Base-by-base conservation (phyloP, 768 basidiomycete genomes). In the Cystofilobasidium bisporidii region DNA sequence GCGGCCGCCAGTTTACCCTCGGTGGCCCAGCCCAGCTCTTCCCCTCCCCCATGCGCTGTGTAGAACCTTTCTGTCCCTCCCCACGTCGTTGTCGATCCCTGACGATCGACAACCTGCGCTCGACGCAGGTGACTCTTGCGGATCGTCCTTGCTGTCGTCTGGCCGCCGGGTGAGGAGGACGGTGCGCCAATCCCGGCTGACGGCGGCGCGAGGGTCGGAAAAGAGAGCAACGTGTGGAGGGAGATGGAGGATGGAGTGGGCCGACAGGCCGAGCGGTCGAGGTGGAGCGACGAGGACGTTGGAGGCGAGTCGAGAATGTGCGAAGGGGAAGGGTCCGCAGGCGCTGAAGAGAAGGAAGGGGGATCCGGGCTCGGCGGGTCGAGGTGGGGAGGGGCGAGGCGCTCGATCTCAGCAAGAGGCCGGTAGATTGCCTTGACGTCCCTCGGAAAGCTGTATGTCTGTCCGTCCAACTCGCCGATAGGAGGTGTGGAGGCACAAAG, bases 221-320 rank as follows among this genome's bases (percentile, higher is more conserved):
- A 36, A n/a, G 61, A 36, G 61, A 63, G 45, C 5, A 64, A 36
- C 8, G 63, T 64, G 0, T 41, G 63, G 36, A 64, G 63, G 0
- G 63, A 64, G 63, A 64, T 64, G 40, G 38, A 36, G 8, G 63
- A 64, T 14, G 63, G 63, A 0, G 63, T 56, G 12, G n/a, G 28
- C 10, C 63, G 63, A 22, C 41, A 32, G 36, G 36, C 36, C 36
- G 36, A 36, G 36, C 36, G 36, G 36, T 12, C 36, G 36, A 36
- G 36, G 36, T 36, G 12, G 36, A 12, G 12, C 36, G 36, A 36
- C 12, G 36, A 5, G 36, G 36, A 36, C 6, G 36, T 36, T 26
- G 10, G 30, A 50, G 48, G 48, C n/a, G n/a, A n/a, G n/a, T n/a
- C n/a, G n/a, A n/a, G n/a, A n/a, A n/a, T n/a, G n/a, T n/a, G n/a